Conservation (phyloP, 768 basidiomycete genomes). For the Termitomyces sp. region DNA sequence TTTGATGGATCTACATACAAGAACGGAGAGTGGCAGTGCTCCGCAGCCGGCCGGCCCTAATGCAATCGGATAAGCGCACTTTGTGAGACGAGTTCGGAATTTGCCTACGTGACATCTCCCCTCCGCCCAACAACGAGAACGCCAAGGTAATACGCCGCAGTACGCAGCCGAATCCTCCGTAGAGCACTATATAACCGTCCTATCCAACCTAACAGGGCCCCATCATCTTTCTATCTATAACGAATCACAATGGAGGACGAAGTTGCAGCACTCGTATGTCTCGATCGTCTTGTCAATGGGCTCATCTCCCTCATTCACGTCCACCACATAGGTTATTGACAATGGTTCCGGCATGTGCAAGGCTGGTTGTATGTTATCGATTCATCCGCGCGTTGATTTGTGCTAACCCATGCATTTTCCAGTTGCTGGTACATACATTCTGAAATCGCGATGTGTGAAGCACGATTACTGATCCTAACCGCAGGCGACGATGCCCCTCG, state of each 20-base stretch:
- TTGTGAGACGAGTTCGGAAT: constrained; percentile 12
- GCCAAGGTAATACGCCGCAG: constrained; percentile 17
- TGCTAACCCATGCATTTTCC: constrained; percentile 15
- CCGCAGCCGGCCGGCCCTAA: constrained; percentile 24
- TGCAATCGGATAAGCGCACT: constrained; percentile 27
- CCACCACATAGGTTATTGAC: constrained; percentile 62
- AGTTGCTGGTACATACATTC: constrained; percentile 55
- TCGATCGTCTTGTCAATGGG: constrained; percentile 10
- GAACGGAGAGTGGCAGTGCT: not conserved
- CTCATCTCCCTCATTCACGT: constrained; percentile 4
- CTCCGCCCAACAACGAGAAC: constrained; percentile 21
- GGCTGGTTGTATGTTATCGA: constrained; percentile 80
- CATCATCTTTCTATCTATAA: constrained; percentile 19
- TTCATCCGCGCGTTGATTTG: constrained; percentile 7
- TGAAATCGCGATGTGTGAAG: not conserved
- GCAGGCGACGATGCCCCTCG: constrained; percentile 85
- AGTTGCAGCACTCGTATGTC: constrained; percentile 44
- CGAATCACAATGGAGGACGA: constrained; percentile 41
- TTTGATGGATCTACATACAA: not conserved
- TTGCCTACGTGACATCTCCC: constrained; percentile 16
- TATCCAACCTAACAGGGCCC: constrained; percentile 9
- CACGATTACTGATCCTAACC: constrained; percentile 15
- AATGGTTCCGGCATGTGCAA: constrained; percentile 99
- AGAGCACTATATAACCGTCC: constrained; percentile 10
- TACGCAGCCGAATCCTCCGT: constrained; percentile 17